Percentiles rank a stretch among this genome's conserved stretches.
Conservation (phyloP, 2,329 filamentous ascomycete genomes). For the Raffaelea ambrosiae region DNA sequence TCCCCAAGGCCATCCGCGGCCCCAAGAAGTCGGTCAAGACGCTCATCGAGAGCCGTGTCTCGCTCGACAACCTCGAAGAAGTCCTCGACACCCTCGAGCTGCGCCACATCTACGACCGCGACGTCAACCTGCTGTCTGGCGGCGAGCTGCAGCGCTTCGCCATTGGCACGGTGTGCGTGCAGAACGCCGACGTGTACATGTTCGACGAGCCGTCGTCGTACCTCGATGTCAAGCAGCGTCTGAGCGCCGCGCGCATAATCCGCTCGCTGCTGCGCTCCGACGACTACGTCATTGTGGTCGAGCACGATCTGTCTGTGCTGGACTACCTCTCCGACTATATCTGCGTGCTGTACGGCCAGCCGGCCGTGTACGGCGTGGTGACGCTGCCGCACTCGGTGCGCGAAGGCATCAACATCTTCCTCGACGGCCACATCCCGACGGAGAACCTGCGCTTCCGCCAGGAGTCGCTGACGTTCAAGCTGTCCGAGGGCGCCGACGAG, state of each 20-base stretch:
- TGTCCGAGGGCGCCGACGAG: constrained; percentile 82
- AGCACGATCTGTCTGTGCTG: constrained; percentile 97
- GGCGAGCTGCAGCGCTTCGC: constrained; percentile 98
- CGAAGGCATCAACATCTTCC: constrained; percentile 98
- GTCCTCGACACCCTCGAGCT: constrained; percentile 66
- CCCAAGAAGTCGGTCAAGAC: constrained; percentile 70
- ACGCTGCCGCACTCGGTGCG: constrained; percentile 92
- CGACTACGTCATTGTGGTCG: constrained; percentile 96
- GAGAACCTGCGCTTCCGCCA: constrained; percentile 98
- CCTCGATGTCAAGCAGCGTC: constrained; percentile 97
- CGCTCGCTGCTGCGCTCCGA: constrained; percentile 80
- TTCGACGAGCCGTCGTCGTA: constrained; percentile 99
- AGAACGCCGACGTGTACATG: constrained; percentile 98
- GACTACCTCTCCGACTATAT: constrained; percentile 99
- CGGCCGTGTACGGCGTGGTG: constrained; percentile 95
- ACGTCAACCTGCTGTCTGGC: constrained; percentile 84
- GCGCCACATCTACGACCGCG: constrained; percentile 73
- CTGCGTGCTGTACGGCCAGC: constrained; percentile 91
- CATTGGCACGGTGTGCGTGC: constrained; percentile 90
- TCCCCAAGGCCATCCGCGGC: constrained; percentile 83
- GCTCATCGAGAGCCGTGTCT: constrained; percentile 66
- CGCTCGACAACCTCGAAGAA: constrained; percentile 72
- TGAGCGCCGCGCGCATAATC: constrained; percentile 85
- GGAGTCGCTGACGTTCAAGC: constrained; percentile 91
- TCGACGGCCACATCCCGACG: constrained; percentile 90